Base-by-base conservation (phyloP, 2,329 filamentous ascomycete genomes). In the Cercospora sp. region DNA sequence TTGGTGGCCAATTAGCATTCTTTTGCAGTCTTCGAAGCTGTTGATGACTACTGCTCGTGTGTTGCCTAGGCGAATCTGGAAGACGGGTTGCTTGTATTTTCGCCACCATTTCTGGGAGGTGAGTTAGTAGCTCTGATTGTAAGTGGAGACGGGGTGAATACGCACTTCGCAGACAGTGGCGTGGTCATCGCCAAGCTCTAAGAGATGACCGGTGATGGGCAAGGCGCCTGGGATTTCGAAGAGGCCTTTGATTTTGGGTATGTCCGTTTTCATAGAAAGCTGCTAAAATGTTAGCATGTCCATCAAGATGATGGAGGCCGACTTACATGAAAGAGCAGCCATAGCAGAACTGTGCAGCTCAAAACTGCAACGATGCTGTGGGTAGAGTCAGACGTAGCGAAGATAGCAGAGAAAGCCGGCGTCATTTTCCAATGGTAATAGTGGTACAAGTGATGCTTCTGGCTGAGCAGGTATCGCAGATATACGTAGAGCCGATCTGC, bases 11-110 rank as follows among this genome's bases (percentile, higher is more conserved):
- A 86, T 75, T 1, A 86, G 78, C 74, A 86, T 85, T 58, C 82
- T 82, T 71, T 81, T 83, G 75, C 82, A 84, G 71, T 84, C 84
- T 1, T 82, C 81, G 64, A 86, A 86, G 0, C 82, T 84, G 73
- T 84, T 86, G 53, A 86, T 79, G 0, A 86, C 83, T 0, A 86
- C 84, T 0, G 84, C 84, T 16, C 84, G 77, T 0, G 81, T 86
- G 70, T 86, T 86, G 10, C 84, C 84, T 1, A 87, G 79, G 13
- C 81, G 79, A 63, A 90, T 82, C 68, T 86, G 84, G 72, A 84
- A 86, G 58, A 84, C 80, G 1, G 83, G 82, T 9, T 80, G 73
- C 4, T 79, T 77, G 72, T 85, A 84, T 73, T 83, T 75, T 16
- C 77, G 78, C 80, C 81, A 84, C 82, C 82, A 84, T 66, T 76